Conservation (phyloP, 768 basidiomycete species). For the Boletus pseudo-olivaceus region DNA sequence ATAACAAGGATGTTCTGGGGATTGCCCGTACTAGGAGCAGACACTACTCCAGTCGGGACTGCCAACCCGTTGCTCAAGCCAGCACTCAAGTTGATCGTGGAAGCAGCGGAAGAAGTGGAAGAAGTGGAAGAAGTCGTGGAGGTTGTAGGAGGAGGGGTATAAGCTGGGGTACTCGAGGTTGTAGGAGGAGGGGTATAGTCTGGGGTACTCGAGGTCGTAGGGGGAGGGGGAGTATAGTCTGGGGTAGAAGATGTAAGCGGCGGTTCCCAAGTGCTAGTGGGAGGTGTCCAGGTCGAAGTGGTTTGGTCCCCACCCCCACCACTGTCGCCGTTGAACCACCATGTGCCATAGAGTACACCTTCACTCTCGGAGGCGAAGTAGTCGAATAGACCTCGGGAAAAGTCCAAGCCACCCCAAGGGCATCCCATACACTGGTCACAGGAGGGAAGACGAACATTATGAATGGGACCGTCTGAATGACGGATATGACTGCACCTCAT, state of each 20-base stretch:
- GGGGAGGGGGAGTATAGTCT: conserved; percentile 12
- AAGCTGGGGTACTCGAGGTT: conserved; percentile 21
- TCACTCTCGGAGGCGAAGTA: conserved; percentile 46
- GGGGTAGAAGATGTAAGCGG: conserved; percentile 23
- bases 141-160: conserved; percentile 18
- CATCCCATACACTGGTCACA: conserved; percentile 59
- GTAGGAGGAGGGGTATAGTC: conserved; percentile 18
- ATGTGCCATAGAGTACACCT: conserved; percentile 61
- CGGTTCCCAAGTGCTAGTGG: conserved; percentile 18
- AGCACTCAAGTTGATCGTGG: conserved; percentile 17
- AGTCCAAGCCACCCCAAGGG: conserved; percentile 62
- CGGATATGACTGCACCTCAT: conserved; percentile 43
- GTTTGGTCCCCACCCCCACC: conserved; percentile 20
- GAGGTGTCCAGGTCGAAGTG: conserved; percentile 11
- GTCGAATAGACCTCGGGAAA: conserved; percentile 62
- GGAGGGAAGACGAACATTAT: background rate
- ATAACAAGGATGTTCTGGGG: conserved; percentile 35
- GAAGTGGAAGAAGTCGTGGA: conserved; percentile 27
- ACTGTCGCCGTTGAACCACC: conserved; percentile 50
- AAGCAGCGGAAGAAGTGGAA: conserved; percentile 19
- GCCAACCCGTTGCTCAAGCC: conserved; percentile 25
- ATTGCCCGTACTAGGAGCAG: conserved; percentile 30
- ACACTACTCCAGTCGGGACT: conserved; percentile 22
- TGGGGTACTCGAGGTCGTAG: conserved; percentile 15
- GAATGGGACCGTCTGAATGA: background rate